Evolutionary conservation across 345 rosid genomes (phyloP), one percentile per base, ranked within the genome.

Genomic region (Cochlearia excelsa): DNA sequence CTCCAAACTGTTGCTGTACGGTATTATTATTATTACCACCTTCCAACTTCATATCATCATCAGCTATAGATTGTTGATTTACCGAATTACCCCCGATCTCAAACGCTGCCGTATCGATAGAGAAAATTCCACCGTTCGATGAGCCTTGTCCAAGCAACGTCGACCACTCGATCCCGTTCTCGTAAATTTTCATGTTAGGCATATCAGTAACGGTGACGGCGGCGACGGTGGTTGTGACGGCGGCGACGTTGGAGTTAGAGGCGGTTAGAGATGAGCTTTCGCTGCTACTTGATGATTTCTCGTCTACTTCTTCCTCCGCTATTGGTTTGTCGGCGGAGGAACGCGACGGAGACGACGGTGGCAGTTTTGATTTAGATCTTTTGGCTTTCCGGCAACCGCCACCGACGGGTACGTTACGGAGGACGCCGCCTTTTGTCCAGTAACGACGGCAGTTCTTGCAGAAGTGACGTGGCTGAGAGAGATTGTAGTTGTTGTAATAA

Each of bases 351-450:
- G 69, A 1, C 38, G 42, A 39, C 1, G 3, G 7, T 40, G 65
- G 51, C 37, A 76, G 57, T 45, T 81, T 83, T 1, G 80, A 42
- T 63, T 82, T 89, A 4, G 90, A 67, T 34, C 95, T 79, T 73
- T 88, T 92, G 34, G 70, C 57, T 64, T 65, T 71, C n/a, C 70
- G 66, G 30, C 70, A 65, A 30, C 75, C 71, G 0, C 75, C 96
- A 11, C 98, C 98, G 8, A 88, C 82, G 9, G 98, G 96, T 27
- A 92, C 98, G 86, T 88, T 92, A 38, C 98, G 92, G 53, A 92
- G 93, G 56, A 92, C 88, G 63, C 98, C 98, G 28, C 96, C 98
- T 71, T 86, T 92, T 38, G 98, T 92, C 98, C 98, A 92, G 84
- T 92, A 92, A 39, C 96, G 82, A 43, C 98, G 95, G 76, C 98